Base-by-base conservation (phyloP, 805 yeast genomes). In the Candida berthetii region DNA sequence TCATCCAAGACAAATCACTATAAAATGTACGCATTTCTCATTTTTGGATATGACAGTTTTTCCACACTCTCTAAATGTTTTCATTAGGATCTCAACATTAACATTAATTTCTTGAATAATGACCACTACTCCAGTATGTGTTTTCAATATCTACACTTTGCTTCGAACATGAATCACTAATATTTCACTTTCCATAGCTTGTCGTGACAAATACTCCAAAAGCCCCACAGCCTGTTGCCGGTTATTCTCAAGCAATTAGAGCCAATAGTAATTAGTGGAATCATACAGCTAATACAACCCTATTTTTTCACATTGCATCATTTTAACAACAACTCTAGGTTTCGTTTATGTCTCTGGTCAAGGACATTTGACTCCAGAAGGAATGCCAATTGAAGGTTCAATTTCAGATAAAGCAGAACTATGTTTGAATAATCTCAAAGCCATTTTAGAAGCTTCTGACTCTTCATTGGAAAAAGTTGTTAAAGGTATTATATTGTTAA, bases 171-270 rank as follows among this genome's bases (percentile, higher is more conserved):
- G n/a, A n/a, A n/a, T n/a, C n/a, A n/a, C n/a, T n/a, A n/a, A n/a
- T n/a, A n/a, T n/a, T n/a, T n/a, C n/a, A n/a, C n/a, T n/a, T n/a
- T n/a, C n/a, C n/a, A n/a, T n/a, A n/a, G n/a, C n/a, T n/a, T n/a
- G n/a, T n/a, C n/a, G n/a, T n/a, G n/a, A n/a, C n/a, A 6, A 7
- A 31, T 15, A 31, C 2, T 7, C 17, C 8, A 48, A 71, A 70
- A 50, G 96, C 98, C 31, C 98, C 99, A 52, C 89, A 95, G 44
- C 96, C 98, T 46, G 96, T 96, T 33, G 98, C 96, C 31, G 80
- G 96, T 13, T 91, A 91, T 66, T 87, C 96, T 24, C 99, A 93
- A 66, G 99, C 98, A 37, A 78, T 90, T 64, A 89, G 85, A 69
- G 95, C 81, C 55, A 87, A 86, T 64, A 78, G 69, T 61, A 42